Base-by-base conservation (phyloP, 768 basidiomycete genomes). In the Xanthoconium purpureum region DNA sequence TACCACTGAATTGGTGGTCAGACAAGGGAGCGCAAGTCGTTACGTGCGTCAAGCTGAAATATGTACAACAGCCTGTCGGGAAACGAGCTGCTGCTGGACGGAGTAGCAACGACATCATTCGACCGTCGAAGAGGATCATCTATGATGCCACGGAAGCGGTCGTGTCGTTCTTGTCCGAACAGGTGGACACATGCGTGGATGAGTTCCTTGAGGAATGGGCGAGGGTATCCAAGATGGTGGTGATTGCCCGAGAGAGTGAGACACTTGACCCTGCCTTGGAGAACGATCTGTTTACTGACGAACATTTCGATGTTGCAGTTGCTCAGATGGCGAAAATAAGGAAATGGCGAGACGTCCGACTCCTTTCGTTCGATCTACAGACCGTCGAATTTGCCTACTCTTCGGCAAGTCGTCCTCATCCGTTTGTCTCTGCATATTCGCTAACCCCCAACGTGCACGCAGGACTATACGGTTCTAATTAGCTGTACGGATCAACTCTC, bases 161-260 rank as follows among this genome's bases (percentile, higher is more conserved):
- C 14, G 91, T 96, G 8, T 92, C 88, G 0, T 95, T 97, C 71
- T 74, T 91, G 36, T 91, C 91, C 2, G 88, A 91, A 62, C 82
- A 94, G 64, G 88, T 95, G 60, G 84, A 93, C 61, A 86, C 85
- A 9, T 95, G 93, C 64, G 91, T 97, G 18, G 88, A 89, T 56
- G 88, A 93, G 63, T 94, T 97, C 68, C 73, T 91, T 61, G 90
- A 94, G 66, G 93, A 94, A 71, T 96, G 94, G 92, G 90, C 91
- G 39, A 78, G 89, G 44, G 89, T 96, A 32, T 91, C 91, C 18
- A 95, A 94, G 73, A 93, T 94, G 82, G 91, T 94, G 13, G 90
- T 94, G 29, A 93, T 96, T 53, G 94, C 93, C 13, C 83, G 91
- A 57, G 91, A 94, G 76, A 84, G 92, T 91, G 66, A 55, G 77